These are phyloP conservation scores for Skeletonema marinoi DNA, from an alignment of 108 stramenopile genomes.

Conservation along the genomic window DNA sequence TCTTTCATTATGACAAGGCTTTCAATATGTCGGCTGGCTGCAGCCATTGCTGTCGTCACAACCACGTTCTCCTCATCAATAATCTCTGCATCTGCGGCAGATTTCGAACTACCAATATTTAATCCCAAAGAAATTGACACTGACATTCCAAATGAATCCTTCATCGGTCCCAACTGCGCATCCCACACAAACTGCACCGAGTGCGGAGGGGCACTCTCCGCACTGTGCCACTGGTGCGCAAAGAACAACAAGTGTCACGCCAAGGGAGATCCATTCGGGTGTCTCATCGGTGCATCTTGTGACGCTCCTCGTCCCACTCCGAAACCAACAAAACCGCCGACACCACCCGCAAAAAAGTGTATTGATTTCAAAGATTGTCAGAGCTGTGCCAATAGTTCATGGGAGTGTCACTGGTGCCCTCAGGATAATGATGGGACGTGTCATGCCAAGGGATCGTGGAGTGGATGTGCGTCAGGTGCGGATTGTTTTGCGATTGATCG, in stretches of 20 bases:
- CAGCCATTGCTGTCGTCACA: neutral
- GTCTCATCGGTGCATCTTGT: constrained; percentile 70
- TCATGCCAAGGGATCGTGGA: constrained; percentile 79
- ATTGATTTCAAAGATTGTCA: constrained; percentile 32
- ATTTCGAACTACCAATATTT: neutral
- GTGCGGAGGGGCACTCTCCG: constrained; percentile 56
- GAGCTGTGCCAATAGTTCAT: constrained; percentile 33
- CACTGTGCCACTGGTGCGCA: constrained; percentile 82
- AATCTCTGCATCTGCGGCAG: neutral
- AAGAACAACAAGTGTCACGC: constrained; percentile 81
- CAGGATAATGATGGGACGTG: constrained; percentile 53
- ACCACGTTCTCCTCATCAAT: neutral
- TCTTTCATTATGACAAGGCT: neutral
- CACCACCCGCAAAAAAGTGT: constrained; percentile 7
- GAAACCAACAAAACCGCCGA: neutral
- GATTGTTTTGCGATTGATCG: constrained; percentile 88
- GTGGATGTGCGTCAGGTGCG: constrained; percentile 80
- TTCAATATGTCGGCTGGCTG: neutral
- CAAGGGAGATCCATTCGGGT: constrained; percentile 72
- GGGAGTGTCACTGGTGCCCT: constrained; percentile 58
- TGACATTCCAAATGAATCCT: neutral
- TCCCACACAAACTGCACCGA: constrained; percentile 67
- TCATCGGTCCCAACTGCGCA: constrained; percentile 40
- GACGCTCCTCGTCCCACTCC: neutral
- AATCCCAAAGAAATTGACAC: neutral